These are phyloP conservation scores for Teunomyces atbi DNA, from an alignment of 805 yeast genomes.

Conservation along the genomic window DNA sequence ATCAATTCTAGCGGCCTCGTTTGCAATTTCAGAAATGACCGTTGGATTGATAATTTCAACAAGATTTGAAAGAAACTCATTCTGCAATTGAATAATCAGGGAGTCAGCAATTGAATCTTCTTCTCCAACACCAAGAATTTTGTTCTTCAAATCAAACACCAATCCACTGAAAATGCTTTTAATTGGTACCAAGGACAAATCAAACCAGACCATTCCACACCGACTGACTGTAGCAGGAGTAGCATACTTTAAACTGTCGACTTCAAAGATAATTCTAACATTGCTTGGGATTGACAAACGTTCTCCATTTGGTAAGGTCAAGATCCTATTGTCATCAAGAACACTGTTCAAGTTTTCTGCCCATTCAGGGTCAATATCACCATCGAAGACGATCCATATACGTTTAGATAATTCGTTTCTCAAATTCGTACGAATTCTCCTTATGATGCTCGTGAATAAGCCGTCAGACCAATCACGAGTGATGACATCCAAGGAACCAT, in stretches of 20 bases:
- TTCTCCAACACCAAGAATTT: slow-evolving; percentile 9
- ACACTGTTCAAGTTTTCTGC: slow-evolving; percentile 88
- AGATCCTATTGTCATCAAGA: slow-evolving; percentile 77
- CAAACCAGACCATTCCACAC: slow-evolving; percentile 85
- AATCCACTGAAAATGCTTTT: slow-evolving; percentile 15
- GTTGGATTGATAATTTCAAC: slow-evolving; percentile 9
- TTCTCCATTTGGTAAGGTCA: slow-evolving; percentile 90
- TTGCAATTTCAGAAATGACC: slow-evolving; percentile 2
- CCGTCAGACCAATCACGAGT: slow-evolving; percentile 96
- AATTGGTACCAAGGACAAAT: slow-evolving; percentile 24
- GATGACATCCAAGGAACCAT: slow-evolving; percentile 67
- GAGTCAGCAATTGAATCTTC: slow-evolving; percentile 6
- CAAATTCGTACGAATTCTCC: slow-evolving; percentile 54
- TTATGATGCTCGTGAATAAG: slow-evolving; percentile 62
- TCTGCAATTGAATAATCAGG: slow-evolving; percentile 10
- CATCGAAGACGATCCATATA: slow-evolving; percentile 84
- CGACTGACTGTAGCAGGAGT: slow-evolving; percentile 93
- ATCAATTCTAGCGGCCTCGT: slow-evolving; percentile 20
- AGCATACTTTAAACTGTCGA: slow-evolving; percentile 59
- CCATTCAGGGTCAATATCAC: slow-evolving; percentile 94
- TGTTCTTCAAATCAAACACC: slow-evolving; percentile 15
- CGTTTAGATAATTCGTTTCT: slow-evolving; percentile 56
- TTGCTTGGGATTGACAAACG: slow-evolving; percentile 65
- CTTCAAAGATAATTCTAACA: slow-evolving; percentile 73
- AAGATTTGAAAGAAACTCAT: slow-evolving; percentile 15